Base-by-base conservation (phyloP, 2,329 filamentous ascomycete species). In the Ophiocordyceps australis region DNA sequence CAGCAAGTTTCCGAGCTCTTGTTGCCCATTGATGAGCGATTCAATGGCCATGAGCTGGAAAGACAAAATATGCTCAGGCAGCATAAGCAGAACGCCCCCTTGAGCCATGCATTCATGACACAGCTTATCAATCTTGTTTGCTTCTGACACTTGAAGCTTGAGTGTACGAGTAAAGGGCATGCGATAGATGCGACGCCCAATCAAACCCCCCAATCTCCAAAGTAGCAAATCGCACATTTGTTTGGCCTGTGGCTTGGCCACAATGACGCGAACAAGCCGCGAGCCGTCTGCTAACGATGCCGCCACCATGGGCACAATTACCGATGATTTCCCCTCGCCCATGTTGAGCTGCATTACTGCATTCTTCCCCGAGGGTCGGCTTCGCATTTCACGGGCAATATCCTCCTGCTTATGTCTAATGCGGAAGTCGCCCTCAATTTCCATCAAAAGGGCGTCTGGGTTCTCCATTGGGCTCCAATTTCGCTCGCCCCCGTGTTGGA, bases 261-360 rank as follows among this genome's bases (percentile, higher is more conserved):
- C 66, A 3, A 77, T 40, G 0, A 76, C 55, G 4, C 69, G 49
- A 0, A 62, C 58, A 0, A 77, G 45, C 5, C 41, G 51, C 0
- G 41, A 34, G 0, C 49, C 47, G 25, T 74, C 49, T 0, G 65
- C 65, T 0, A 75, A 37, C 0, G 50, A 43, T 0, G 61, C 47
- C 0, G 63, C 64, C 0, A 72, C 59, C 21, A 75, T 68, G 0
- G 73, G 72, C 0, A 73, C 54, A 25, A 81, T 77, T 4, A 76
- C 63, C 0, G 70, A 73, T 0, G 65, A 67, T 33, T 77, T 77
- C 0, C 72, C 73, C 37, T 74, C 59, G 0, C 73, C 73, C 72
- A 78, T 79, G 35, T 74, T 74, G 7, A 78, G 42, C 36, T 76
- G 69, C 48, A 75, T 57, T 2, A 71, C 58, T 0, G 54, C 40